A percentile compares a stretch with the other conserved stretches of the same genome.
phyloP scores from a whole-genome alignment of 2,329 filamentous ascomycete species.

The Colletotrichum sp. region DNA sequence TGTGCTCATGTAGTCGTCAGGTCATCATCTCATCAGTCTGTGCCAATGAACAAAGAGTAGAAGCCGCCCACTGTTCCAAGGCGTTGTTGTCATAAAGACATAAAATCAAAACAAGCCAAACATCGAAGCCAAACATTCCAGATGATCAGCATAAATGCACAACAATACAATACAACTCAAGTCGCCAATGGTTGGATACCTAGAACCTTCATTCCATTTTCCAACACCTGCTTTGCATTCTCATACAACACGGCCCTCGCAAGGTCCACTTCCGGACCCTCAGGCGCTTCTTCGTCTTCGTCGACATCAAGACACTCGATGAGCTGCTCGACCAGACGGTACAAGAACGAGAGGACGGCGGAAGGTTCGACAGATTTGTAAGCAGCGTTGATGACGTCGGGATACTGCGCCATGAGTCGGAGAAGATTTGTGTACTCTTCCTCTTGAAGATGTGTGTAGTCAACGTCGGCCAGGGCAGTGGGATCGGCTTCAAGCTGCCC shows the following conservation, averaged over 20 bases:
- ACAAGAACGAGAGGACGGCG: constrained; percentile 68
- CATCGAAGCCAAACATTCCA: background rate
- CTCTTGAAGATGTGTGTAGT: constrained; percentile 26
- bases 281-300: constrained; percentile 1
- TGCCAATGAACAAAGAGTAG: background rate
- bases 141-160: background rate
- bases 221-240: constrained; percentile 65
- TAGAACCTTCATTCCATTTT: constrained; percentile 70
- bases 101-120: background rate
- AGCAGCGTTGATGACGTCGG: constrained; percentile 67
- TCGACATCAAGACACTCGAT: constrained; percentile 2
- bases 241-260: constrained; percentile 68
- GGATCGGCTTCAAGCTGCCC: constrained; percentile 22
- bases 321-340: constrained; percentile 5
- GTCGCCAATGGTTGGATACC: constrained; percentile 36
- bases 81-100: background rate
- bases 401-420: constrained; percentile 67
- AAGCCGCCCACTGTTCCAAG: background rate
- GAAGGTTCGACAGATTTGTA: constrained; percentile 71
- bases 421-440: constrained; percentile 63
- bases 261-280: constrained; percentile 57
- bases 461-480: constrained; percentile 11
- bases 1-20: background rate
- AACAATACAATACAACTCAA: background rate
- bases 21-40: background rate